Evolutionary conservation across 768 basidiomycete species (phyloP), one percentile per base, ranked within the genome.

Genomic region (Auriscalpium microsporum): DNA sequence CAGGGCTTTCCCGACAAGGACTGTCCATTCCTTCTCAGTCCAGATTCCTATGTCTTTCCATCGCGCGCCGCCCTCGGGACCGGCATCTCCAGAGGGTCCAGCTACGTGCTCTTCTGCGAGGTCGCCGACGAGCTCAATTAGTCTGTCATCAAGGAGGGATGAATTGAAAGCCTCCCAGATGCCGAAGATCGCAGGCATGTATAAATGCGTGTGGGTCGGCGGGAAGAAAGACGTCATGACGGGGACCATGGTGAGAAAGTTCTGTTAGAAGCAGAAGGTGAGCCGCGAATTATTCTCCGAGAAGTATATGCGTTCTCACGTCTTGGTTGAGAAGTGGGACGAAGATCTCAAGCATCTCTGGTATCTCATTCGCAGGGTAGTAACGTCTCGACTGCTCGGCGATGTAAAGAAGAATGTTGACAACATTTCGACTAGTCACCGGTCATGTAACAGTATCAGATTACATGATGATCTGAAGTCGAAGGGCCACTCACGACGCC

Each of bases 1-100:
- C 36, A 97, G 72, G 13, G 88, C 86, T 67, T 94, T 94, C 37
- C 84, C 83, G 59, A 94, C 80, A 49, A 98, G 72, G 28, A 87
- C 73, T 54, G 82, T 81, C 84, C 92, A 97, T 68, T 97, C 84
- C 45, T 80, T 74, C 55, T 90, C 80, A 5, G 81, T 84, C 81
- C 92, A 94, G 53, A 98, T 94, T 11, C 94, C 94, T 37, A 97
- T 79, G 61, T 90, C 88, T 67, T 85, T 86, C 83, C 84, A 87
- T 54, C 72, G 70, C 8, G 82, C 78, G 40, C 78, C 76, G 50
- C 78, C 80, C 61, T 81, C 78, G 49, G 69, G 68, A 9, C 78
- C 82, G n/a, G 71, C 75, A 45, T 72, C 73, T n/a, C 81, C 79
- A 40, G 67, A 65, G 19, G 75, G 70, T 17, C 85, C 84, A 19